Percentiles rank a stretch among this genome's conserved stretches.
Evolutionary conservation across 116 monocot species (phyloP).

Genomic region (Trichopus zeylanicus): DNA sequence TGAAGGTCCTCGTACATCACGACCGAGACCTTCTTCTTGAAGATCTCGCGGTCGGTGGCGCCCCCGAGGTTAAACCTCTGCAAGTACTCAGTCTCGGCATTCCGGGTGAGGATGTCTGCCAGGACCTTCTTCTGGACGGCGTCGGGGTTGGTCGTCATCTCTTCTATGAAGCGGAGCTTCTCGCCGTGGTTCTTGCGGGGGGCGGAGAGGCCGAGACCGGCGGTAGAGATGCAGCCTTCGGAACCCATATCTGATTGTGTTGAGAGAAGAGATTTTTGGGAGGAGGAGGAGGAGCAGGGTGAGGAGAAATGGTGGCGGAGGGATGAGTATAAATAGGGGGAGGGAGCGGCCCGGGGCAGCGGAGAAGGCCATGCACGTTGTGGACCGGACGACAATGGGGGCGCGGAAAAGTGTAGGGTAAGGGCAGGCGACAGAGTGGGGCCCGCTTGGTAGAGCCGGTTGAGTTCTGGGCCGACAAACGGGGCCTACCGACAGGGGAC

Average conservation of each 20-base stretch:
- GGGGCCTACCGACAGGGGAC: background rate
- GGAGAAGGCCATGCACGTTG: background rate
- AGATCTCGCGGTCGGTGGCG: conserved; percentile 41
- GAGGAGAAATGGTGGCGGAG: background rate
- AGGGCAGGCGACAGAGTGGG: background rate
- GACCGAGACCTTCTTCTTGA: conserved; percentile 61
- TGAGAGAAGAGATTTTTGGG: background rate
- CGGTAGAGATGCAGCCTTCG: background rate
- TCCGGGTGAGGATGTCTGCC: conserved; percentile 63
- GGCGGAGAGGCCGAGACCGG: background rate
- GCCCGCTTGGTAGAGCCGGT: background rate
- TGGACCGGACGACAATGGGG: background rate
- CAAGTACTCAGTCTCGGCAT: conserved; percentile 68
- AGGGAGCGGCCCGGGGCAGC: background rate
- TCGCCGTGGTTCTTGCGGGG: conserved; percentile 42
- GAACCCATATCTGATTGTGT: background rate
- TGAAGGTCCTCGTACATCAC: conserved; percentile 78
- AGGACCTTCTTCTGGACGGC: conserved; percentile 61
- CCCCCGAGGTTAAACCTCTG: conserved; percentile 30
- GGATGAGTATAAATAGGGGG: no score
- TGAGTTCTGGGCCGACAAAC: background rate
- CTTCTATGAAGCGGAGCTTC: conserved; percentile 74
- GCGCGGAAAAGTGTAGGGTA: background rate
- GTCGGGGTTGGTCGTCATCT: conserved; percentile 49
- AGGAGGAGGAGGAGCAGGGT: background rate